A percentile compares a stretch with the other conserved stretches of the same genome.
These are phyloP conservation scores for Maudiozyma barnettii DNA, from an alignment of 805 yeast genomes.

Conservation along the genomic window DNA sequence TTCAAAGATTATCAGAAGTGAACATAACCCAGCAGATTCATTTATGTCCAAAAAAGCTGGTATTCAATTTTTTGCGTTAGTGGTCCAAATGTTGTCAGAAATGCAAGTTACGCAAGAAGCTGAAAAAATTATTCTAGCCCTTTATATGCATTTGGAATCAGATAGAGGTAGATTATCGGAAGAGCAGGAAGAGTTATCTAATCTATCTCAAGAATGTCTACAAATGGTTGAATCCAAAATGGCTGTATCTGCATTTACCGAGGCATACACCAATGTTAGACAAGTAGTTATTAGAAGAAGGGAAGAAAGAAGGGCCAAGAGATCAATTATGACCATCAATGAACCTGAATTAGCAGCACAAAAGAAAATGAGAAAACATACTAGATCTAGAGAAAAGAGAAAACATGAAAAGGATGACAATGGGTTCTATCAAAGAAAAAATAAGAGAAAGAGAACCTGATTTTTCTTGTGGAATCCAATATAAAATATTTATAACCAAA, in stretches of 20 bases:
- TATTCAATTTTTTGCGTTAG: slow-evolving; percentile 61
- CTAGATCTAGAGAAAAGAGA: slow-evolving; percentile 66
- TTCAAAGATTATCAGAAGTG: slow-evolving; percentile 56
- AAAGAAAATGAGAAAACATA: slow-evolving; percentile 69
- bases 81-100: slow-evolving; percentile 40
- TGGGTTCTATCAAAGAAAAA: slow-evolving; percentile 63
- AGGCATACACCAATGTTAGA: slow-evolving; percentile 54
- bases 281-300: slow-evolving; percentile 52
- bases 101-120: slow-evolving; percentile 36
- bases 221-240: slow-evolving; percentile 56
- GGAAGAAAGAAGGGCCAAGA: slow-evolving; percentile 62
- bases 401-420: slow-evolving; percentile 64
- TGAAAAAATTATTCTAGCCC: slow-evolving; percentile 44
- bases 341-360: slow-evolving; percentile 79
- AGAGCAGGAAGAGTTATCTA: slow-evolving; percentile 43
- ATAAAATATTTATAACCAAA: no score
- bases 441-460: slow-evolving; percentile 30
- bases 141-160: slow-evolving; percentile 40
- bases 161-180: slow-evolving; percentile 27
- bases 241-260: slow-evolving; percentile 62
- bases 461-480: background rate
- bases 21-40: slow-evolving; percentile 45
- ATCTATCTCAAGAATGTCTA: slow-evolving; percentile 54
- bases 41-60: slow-evolving; percentile 54
- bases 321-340: slow-evolving; percentile 63